Base-by-base conservation (phyloP, 1,284 basidiomycete genomes). In the Clitocybe nebularis region DNA sequence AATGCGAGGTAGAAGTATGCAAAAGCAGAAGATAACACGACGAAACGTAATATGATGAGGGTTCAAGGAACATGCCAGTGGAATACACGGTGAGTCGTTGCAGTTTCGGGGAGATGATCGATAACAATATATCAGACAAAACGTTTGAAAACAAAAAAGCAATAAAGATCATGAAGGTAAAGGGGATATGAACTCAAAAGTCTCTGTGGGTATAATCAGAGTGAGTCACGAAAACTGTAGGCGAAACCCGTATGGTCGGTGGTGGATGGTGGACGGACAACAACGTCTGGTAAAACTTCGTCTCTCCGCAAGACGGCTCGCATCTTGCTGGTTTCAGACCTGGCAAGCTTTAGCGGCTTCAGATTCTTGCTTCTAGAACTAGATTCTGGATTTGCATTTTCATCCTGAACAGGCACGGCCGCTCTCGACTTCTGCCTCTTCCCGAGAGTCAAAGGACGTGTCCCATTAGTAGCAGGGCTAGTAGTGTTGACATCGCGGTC, bases 321-420 rank as follows among this genome's bases (percentile, higher is more conserved):
- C 56, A 73, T 62, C 61, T 75, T 81, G 55, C 67, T 73, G 23
- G 80, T 83, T 49, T 82, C 79, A 26, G 73, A 79, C 48, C 80
- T 68, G 37, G 63, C 64, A 43, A 84, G 74, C 48, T 71, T 73
- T 50, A 81, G 60, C 45, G 75, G 71, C 66, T 74, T 79, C 58
- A 81, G 55, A 51, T 69, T 72, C 53, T 62, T 70, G 40, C 56
- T 58, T 44, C 50, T 50, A 52, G 58, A 51, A 45, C 47, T 46
- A 37, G 37, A 50, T 45, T 55, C 54, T 30, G 58, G 55, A 57
- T 70, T 67, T 53, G 71, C 68, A 54, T 76, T 79, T 59, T 79
- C 74, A 53, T 75, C 72, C 24, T 61, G 57, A 8, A 36, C 47
- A 28, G 47, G 45, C 25, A 50, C 51, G 34, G 52, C 52, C 46